A percentile compares a stretch with the other conserved stretches of the same genome.
phyloP scores from a whole-genome alignment of 129 eudicot species.

The Flaveria trinervia region DNA sequence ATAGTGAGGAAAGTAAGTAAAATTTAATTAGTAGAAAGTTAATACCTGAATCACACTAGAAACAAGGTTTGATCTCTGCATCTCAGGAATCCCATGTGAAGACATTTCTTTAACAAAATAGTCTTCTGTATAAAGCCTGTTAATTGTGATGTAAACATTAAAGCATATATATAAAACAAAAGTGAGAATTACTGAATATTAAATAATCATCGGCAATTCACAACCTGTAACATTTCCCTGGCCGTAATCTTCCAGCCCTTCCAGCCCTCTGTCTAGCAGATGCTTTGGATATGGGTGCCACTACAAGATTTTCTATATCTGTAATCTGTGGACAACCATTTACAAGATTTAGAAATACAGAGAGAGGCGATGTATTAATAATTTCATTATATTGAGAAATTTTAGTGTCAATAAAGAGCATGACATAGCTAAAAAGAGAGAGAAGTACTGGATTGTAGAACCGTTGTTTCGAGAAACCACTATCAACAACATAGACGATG shows the following conservation, averaged over 20 bases:
- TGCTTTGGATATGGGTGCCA: conserved; percentile 97
- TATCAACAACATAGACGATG: conserved; percentile 87
- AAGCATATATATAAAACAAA: neutral
- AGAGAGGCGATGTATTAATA: neutral
- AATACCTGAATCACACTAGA: conserved; percentile 91
- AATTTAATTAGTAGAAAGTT: neutral
- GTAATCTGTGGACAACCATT: conserved; percentile 51
- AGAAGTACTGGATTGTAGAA: conserved; percentile 87
- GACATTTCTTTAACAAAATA: conserved; percentile 76
- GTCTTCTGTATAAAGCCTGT: conserved; percentile 93
- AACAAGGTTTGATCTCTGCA: conserved; percentile 90
- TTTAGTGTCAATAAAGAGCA: neutral
- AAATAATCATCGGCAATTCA: neutral
- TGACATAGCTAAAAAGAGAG: conserved; percentile 7
- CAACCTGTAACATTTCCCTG: conserved; percentile 98
- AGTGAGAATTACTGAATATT: neutral
- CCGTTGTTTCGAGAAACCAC: conserved; percentile 95
- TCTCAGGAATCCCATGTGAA: conserved; percentile 89
- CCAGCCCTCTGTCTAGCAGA: conserved; percentile 98
- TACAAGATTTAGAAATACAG: neutral
- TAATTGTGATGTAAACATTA: conserved; percentile 10
- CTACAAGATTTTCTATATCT: conserved; percentile 89
- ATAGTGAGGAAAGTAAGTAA: neutral
- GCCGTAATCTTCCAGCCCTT: conserved; percentile 93
- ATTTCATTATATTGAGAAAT: conserved; percentile 5